Percentiles rank a stretch among this genome's conserved stretches.
Conservation (phyloP, 495 filamentous ascomycete genomes). For the Neurospora sp. region DNA sequence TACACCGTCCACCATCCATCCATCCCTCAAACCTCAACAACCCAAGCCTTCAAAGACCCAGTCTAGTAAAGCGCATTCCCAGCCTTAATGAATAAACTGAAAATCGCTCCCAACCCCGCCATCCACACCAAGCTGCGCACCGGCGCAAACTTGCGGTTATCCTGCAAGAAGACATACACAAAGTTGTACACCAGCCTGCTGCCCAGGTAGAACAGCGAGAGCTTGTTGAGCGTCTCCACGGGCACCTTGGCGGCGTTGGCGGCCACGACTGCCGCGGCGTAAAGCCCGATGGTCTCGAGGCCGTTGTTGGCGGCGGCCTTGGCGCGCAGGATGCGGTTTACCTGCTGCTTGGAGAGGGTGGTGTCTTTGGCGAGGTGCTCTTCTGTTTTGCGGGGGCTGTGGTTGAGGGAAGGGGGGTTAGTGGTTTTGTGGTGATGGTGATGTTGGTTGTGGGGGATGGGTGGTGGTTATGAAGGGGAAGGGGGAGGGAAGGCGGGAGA, state of each 20-base stretch:
- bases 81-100: conserved; percentile 34
- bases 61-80: conserved; percentile 10
- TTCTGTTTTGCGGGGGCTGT: conserved; percentile 17
- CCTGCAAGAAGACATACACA: neutral
- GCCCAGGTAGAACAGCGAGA: conserved; percentile 31
- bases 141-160: conserved; percentile 12
- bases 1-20: neutral
- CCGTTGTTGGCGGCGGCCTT: conserved; percentile 37
- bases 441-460: neutral
- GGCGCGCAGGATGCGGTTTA: conserved; percentile 33
- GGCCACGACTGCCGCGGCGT: conserved; percentile 41
- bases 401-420: neutral
- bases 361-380: conserved; percentile 26
- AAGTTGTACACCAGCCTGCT: conserved; percentile 35
- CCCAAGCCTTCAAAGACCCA: too few species aligned
- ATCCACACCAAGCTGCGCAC: conserved; percentile 32
- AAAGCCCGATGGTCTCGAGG: conserved; percentile 41
- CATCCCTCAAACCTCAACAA: neutral
- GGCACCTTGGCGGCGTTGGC: conserved; percentile 34
- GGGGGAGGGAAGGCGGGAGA: neutral
- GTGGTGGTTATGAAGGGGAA: neutral
- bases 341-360: conserved; percentile 24
- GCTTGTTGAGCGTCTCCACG: conserved; percentile 25
- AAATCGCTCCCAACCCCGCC: conserved; percentile 17
- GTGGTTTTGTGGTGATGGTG: neutral